A percentile compares a stretch with the other conserved stretches of the same genome.
These are phyloP conservation scores for Paramyrothecium roridum DNA, from an alignment of 2,329 filamentous ascomycete species.

Conservation along the genomic window DNA sequence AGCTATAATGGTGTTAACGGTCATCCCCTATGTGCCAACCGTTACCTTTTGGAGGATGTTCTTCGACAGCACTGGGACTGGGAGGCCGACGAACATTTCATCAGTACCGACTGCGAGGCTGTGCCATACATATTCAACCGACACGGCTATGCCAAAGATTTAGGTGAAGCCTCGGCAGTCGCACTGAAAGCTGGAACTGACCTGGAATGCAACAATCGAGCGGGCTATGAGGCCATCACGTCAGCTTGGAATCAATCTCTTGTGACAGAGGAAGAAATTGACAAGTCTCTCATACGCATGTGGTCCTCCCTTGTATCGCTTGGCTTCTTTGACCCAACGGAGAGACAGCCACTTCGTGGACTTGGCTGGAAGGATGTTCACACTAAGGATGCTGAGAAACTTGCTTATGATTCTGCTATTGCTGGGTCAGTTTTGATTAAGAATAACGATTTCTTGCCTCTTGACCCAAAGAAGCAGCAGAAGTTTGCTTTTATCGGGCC, in stretches of 20 bases:
- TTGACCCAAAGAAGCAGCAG: slow-evolving; percentile 2
- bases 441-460: background rate
- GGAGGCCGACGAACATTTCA: slow-evolving; percentile 53
- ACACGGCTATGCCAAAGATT: slow-evolving; percentile 30
- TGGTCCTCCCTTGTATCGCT: background rate
- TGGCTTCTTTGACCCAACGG: background rate
- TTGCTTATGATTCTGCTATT: slow-evolving; percentile 51
- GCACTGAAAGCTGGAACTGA: slow-evolving; percentile 28
- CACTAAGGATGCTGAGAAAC: slow-evolving; percentile 1
- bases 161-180: slow-evolving; percentile 27
- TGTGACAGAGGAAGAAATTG: background rate
- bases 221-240: background rate
- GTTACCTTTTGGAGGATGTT: slow-evolving; percentile 58
- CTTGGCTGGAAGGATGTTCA: background rate
- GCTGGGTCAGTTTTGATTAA: background rate
- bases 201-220: slow-evolving; percentile 9
- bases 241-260: background rate
- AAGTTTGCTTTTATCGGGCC: slow-evolving; percentile 21
- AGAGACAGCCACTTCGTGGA: background rate
- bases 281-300: background rate
- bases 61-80: slow-evolving; percentile 64
- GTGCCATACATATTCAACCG: slow-evolving; percentile 51
- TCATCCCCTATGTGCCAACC: slow-evolving; percentile 58
- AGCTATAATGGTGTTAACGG: slow-evolving; percentile 64
- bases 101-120: slow-evolving; percentile 64